A percentile compares a stretch with the other conserved stretches of the same genome.
phyloP scores from a whole-genome alignment of 164 flowering plant genomes.

The Akebia trifoliata region DNA sequence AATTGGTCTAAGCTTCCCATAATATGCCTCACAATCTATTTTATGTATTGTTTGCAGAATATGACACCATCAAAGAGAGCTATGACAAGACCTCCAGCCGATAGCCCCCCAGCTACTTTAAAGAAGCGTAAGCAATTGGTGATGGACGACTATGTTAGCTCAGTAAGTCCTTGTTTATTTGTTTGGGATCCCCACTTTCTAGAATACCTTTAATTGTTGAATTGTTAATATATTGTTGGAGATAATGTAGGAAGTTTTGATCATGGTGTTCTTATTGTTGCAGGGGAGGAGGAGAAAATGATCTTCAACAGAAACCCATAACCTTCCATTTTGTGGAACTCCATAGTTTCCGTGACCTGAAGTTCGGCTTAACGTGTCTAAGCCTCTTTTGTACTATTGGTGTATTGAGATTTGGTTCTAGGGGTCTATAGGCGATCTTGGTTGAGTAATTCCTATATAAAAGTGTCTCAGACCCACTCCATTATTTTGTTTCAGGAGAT shows the following conservation, averaged over 20 bases:
- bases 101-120: constrained; percentile 38
- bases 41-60: constrained; percentile 27
- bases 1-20: too few relatives aligned
- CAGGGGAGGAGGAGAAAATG: constrained; percentile 70
- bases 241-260: neutral
- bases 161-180: constrained; percentile 34
- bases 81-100: constrained; percentile 45
- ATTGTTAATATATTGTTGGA: too few relatives aligned
- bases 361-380: too few relatives aligned
- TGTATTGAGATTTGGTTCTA: too few relatives aligned
- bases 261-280: constrained; percentile 1
- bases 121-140: constrained; percentile 75
- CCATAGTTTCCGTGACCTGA: too few relatives aligned
- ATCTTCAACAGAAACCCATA: neutral
- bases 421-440: too few relatives aligned
- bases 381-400: too few relatives aligned
- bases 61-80: constrained; percentile 78
- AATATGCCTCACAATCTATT: neutral
- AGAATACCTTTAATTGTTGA: neutral
- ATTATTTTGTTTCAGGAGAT: too few relatives aligned
- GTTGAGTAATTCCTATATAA: too few relatives aligned
- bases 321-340: too few relatives aligned
- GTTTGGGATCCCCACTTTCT: neutral
- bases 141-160: constrained; percentile 71
- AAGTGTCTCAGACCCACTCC: too few relatives aligned